Base-by-base conservation (phyloP, 2,329 filamentous ascomycete species). In the Penicillium sp. region DNA sequence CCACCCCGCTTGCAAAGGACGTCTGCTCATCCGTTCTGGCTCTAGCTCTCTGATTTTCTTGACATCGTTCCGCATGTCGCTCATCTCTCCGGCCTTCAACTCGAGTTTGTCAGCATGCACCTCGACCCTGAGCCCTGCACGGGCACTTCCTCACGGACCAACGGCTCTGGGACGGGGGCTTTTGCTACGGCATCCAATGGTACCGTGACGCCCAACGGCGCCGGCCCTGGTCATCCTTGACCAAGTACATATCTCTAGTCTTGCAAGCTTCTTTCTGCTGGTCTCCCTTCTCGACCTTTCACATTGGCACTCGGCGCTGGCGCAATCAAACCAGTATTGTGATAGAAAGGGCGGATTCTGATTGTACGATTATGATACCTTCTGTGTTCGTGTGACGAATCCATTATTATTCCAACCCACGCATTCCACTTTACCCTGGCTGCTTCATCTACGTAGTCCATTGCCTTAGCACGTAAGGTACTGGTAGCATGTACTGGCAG, bases 21-120 rank as follows among this genome's bases (percentile, higher is more conserved):
- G 35, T 46, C 18, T 25, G 33, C 50, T 59, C 47, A 58, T 47
- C 47, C 39, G 2, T n/a, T 34, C 26, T 37, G 24, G 11, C n/a
- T 7, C 28, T 50, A 74, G 72, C 67, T 75, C 43, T 73, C 73
- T 38, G 74, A 75, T 59, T 76, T 77, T 56, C 69, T 72, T 64
- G 72, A 76, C 49, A 68, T 76, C 34, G 67, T 75, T 40, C 72
- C 73, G 26, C 71, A 73, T 51, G 67, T 74, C 52, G 70, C 71
- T 29, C 74, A 77, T 58, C 68, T 77, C 13, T 62, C 72, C 32
- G 70, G 66, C 4, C 55, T 75, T 32, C 58, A 68, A 35, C 61
- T 73, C 32, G 63, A 68, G 33, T 63, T 69, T 28, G 48, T 67
- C 35, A 63, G 60, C 51, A 73, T 73, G 69, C 68, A 71, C 47